phyloP scores from a whole-genome alignment of 805 yeast genomes.

The Maudiozyma serrabonitensis region DNA sequence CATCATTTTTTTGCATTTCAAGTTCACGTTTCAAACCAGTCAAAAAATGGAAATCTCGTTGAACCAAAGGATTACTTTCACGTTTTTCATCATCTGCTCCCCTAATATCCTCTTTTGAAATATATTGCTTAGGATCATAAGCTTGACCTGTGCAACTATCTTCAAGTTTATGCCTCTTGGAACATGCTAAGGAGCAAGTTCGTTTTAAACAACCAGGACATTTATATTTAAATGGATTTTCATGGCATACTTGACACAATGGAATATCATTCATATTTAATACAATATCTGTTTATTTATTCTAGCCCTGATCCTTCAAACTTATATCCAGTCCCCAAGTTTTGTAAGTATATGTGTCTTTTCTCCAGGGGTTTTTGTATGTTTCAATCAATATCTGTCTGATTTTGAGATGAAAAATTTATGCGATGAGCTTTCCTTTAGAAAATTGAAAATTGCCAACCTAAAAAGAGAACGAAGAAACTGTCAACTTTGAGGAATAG shows the following conservation, averaged over 20 bases:
- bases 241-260: slow-evolving; percentile 40
- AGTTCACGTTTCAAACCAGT: slow-evolving; percentile 49
- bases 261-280: not conserved
- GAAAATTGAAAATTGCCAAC: no score
- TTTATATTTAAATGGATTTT: slow-evolving; percentile 44
- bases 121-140: slow-evolving; percentile 46
- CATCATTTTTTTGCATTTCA: slow-evolving; percentile 48
- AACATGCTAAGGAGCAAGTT: slow-evolving; percentile 68
- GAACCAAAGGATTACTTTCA: slow-evolving; percentile 39
- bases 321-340: no score
- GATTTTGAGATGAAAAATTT: no score
- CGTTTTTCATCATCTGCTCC: slow-evolving; percentile 28
- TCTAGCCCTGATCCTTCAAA: no score
- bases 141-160: slow-evolving; percentile 57
- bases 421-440: no score
- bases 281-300: no score
- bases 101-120: slow-evolving; percentile 39
- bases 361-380: no score
- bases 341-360: no score
- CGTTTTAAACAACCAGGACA: slow-evolving; percentile 68
- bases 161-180: slow-evolving; percentile 54
- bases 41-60: slow-evolving; percentile 77
- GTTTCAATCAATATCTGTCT: no score
- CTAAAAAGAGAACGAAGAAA: no score
- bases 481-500: no score